Base-by-base conservation (phyloP, 305 asterid species). In the Rubia tinctorum region DNA sequence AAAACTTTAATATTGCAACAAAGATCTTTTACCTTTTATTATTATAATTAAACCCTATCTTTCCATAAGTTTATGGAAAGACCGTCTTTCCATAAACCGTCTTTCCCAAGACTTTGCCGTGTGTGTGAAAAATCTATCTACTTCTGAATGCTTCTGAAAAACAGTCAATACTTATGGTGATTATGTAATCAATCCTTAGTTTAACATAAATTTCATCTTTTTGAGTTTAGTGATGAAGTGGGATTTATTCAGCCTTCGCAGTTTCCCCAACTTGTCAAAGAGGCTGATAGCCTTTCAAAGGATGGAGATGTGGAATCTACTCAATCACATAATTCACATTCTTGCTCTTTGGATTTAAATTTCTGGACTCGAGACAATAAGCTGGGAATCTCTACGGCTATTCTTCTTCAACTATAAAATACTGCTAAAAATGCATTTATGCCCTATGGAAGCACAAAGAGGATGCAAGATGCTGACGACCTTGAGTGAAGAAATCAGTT, bases 161-260 rank as follows among this genome's bases (percentile, higher is more conserved):
- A n/a, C n/a, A n/a, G n/a, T n/a, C n/a, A n/a, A n/a, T n/a, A n/a
- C n/a, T n/a, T n/a, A 8, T 47, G 39, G 43, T 12, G 15, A 22
- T 15, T 23, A 4, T 8, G 44, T 63, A 34, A 22, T 25, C 37
- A 1, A 15, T 37, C 13, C 42, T 40, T 30, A 7, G 37, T 61
- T 7, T 27, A 23, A 40, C 44, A 40, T 40, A 2, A 40, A 40
- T 58, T 13, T 74, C 23, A 9, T 49, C 39, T 69, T 51, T 71
- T 63, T 69, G 68, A 59, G 53, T 72, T 61, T 82, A 93, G 95
- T 77, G 96, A 93, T 80, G 97, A 93, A 87, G n/a, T 93, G 80
- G 98, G 98, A 74, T 86, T 86, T 80, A 76, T 91, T 78, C 97
- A 93, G 79, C 97, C 96, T 13, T 80, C 92, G 68, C 96, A 84